Base-by-base conservation (phyloP, 2,329 filamentous ascomycete genomes). In the Alternaria postmessia region DNA sequence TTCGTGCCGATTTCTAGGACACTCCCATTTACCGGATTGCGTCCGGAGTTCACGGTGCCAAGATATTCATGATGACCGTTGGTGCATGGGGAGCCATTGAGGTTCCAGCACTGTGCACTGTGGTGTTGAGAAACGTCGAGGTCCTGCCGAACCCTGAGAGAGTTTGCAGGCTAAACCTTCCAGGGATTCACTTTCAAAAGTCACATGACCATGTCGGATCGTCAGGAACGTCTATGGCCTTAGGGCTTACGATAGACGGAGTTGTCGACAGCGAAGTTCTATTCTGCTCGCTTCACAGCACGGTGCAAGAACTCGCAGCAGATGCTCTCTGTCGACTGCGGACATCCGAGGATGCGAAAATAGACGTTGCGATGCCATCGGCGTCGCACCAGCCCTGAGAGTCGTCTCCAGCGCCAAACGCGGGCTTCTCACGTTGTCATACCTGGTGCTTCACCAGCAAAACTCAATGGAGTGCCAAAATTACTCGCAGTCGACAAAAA, bases 1-100 rank as follows among this genome's bases (percentile, higher is more conserved):
- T 64, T 59, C 65, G 49, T 59, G 51, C 68, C 67, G 68, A 59
- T 47, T 62, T 61, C 63, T 58, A 64, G 66, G 51, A 68, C 64
- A 58, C 47, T 28, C 24, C 42, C 57, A 54, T 64, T 59, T 55
- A 54, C 62, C 59, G 64, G 42, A 55, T 42, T 46, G 51, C 48
- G 55, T 53, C 66, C 73, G 70, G 70, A 69, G 57, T 61, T 63
- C 55, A 48, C 60, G 49, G 49, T 46, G 28, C 39, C 36, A 14
- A 42, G 41, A 42, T 14, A 43, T 48, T 49, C 30, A 20, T 43
- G 62, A 57, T 61, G 47, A 57, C 26, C 42, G 34, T 54, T 54
- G 57, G 58, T 54, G 48, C 55, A 64, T 69, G 66, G 71, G 71
- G 71, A 75, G 65, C 70, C 67, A 71, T 59, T 49, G 48, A 34